phyloP scores from a whole-genome alignment of 805 yeast species.

The Nakazawaea anatomiae region DNA sequence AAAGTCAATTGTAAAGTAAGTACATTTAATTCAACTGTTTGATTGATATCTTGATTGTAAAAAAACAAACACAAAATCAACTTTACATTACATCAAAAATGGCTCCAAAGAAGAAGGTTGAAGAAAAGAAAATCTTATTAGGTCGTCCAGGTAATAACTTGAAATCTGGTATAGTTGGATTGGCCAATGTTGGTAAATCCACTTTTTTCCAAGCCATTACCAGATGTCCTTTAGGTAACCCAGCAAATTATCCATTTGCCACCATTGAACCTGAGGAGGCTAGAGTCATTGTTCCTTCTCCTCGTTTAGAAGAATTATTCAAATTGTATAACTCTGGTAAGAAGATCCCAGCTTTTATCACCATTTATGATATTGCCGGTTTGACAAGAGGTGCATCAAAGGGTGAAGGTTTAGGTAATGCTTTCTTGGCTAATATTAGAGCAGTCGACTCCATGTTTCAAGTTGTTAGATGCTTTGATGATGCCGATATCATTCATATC shows the following conservation, averaged over 20 bases:
- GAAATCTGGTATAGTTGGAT: conserved; percentile 49
- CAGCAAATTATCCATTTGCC: conserved; percentile 70
- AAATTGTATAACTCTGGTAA: conserved; percentile 42
- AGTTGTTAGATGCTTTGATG: conserved; percentile 59
- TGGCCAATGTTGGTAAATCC: conserved; percentile 64
- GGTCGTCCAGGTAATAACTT: conserved; percentile 38
- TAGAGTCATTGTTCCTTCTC: conserved; percentile 45
- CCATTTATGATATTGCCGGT: conserved; percentile 67
- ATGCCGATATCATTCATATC: conserved; percentile 61
- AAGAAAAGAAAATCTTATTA: conserved; percentile 29
- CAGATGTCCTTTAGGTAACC: conserved; percentile 54
- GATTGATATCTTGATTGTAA: too few species aligned
- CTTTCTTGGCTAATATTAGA: conserved; percentile 61
- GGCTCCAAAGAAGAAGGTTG: conserved; percentile 35
- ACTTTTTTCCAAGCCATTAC: conserved; percentile 59
- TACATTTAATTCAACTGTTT: too few species aligned
- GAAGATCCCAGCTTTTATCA: conserved; percentile 48
- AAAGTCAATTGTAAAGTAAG: too few species aligned
- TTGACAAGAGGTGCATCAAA: conserved; percentile 56
- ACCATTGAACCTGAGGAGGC: conserved; percentile 73
- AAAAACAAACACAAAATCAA: background rate
- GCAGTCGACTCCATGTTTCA: conserved; percentile 71
- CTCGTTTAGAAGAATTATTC: conserved; percentile 41
- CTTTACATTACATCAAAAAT: conserved; percentile 13
- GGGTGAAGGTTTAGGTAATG: conserved; percentile 73